phyloP scores from a whole-genome alignment of 1,284 basidiomycete species.

The Ustilago crameri region DNA sequence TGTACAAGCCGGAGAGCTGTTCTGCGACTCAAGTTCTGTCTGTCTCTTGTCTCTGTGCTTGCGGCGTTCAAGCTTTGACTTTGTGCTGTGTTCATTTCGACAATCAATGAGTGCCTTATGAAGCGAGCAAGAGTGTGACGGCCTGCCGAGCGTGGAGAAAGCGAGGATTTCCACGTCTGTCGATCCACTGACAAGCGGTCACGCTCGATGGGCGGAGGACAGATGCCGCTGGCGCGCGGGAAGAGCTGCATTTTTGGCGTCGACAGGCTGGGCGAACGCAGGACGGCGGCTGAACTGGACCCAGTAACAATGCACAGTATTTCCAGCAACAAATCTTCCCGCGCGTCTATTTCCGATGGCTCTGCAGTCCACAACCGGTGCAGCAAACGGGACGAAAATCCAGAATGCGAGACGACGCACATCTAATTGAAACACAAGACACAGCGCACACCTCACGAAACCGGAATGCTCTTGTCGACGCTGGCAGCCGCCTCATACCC shows the following conservation, averaged over 20 bases:
- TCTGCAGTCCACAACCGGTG: background rate
- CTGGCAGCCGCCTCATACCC: too few species aligned
- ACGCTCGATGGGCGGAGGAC: slow-evolving; percentile 1
- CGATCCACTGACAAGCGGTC: background rate
- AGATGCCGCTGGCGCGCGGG: background rate
- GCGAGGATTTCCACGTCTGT: background rate
- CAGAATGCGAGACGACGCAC: background rate
- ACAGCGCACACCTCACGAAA: too few species aligned
- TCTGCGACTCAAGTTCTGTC: too few species aligned
- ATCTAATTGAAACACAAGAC: too few species aligned
- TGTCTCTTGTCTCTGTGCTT: too few species aligned
- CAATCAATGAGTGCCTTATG: too few species aligned
- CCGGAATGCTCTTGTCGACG: too few species aligned
- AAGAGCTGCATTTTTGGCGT: background rate
- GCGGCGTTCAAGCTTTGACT: background rate
- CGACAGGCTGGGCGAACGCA: slow-evolving; percentile 1
- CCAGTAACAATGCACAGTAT: background rate
- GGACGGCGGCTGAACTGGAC: background rate
- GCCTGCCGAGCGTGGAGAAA: too few species aligned
- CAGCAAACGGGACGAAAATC: background rate
- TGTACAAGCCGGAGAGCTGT: too few species aligned
- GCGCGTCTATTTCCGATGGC: slow-evolving; percentile 1
- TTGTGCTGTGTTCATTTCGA: background rate
- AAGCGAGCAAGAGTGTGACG: too few species aligned
- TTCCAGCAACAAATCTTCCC: background rate